Conservation (phyloP, 2,329 filamentous ascomycete genomes). For the Ascochyta koolunga region DNA sequence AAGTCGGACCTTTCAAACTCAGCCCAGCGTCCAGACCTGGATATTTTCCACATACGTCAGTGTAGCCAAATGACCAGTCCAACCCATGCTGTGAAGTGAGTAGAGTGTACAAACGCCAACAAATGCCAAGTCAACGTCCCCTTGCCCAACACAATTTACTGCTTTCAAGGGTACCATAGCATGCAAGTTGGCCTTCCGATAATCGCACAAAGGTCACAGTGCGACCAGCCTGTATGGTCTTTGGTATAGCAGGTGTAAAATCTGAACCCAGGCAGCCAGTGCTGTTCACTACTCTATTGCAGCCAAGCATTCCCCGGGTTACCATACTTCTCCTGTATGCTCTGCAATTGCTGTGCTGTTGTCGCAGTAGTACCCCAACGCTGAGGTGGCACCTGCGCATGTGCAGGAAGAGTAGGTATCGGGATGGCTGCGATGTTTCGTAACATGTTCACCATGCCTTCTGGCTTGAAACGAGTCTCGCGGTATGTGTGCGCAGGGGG, state of each 20-base stretch:
- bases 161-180: background rate
- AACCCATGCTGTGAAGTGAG: background rate
- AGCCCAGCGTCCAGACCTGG: background rate
- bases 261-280: background rate
- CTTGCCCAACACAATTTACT: background rate
- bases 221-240: background rate
- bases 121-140: background rate
- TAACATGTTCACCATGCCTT: slow-evolving; percentile 75
- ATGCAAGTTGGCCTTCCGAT: background rate
- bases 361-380: slow-evolving; percentile 35
- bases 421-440: slow-evolving; percentile 53
- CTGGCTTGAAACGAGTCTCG: slow-evolving; percentile 70
- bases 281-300: slow-evolving; percentile 4
- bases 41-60: background rate
- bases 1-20: background rate
- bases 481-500: slow-evolving; percentile 76
- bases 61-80: background rate
- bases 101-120: background rate
- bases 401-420: slow-evolving; percentile 18
- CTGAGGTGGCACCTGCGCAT: slow-evolving; percentile 18
- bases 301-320: slow-evolving; percentile 15
- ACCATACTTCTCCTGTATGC: slow-evolving; percentile 42
- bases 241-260: background rate
- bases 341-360: slow-evolving; percentile 38
- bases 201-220: background rate